Base-by-base conservation (phyloP, 2,329 filamentous ascomycete genomes). In the Trichoderma brevicompactum region DNA sequence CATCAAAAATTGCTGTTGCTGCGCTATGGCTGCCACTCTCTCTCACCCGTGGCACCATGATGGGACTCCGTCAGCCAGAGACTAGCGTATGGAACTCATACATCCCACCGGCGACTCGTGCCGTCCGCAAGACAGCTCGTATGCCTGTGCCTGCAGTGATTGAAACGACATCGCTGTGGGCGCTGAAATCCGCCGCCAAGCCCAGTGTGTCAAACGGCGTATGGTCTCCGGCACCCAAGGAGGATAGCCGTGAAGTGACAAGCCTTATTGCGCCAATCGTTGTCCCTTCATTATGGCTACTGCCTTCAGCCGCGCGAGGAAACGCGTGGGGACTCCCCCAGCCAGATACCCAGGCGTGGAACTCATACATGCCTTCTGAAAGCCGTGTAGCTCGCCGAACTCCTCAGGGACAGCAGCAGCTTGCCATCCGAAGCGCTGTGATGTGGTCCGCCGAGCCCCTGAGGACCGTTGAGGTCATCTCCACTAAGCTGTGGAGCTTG, bases 91-190 rank as follows among this genome's bases (percentile, higher is more conserved):
- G 61, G 61, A 44, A 28, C 9, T 64, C 64, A 0, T 65, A 65
- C 23, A 62, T 65, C 32, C 15, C 36, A 7, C 2, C 41, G 15
- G 38, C 5, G 1, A 12, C 28, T 9, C 40, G 49, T n/a, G 23
- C 38, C 17, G 36, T 55, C 32, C 64, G 58, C 32, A 52, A 23
- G 38, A 19, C 36, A 19, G n/a, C 17, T 5, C 64, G 38, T 19
- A 32, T 23, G 23, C 28, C 28, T 2, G 19, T 23, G 34, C 58
- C 64, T 19, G 50, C 65, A 13, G 17, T 36, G 13, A 59, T 66
- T 13, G n/a, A 7, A 7, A 53, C 60, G 23, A 52, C 28, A 34
- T 64, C 65, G 8, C 40, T 66, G n/a, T 66, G 65, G 65, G 13
- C 32, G 8, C 28, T 23, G 15, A 40, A 32, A 13, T 10, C 34